These are phyloP conservation scores for Grosmannia huntii DNA, from an alignment of 2,329 filamentous ascomycete species.

Conservation along the genomic window DNA sequence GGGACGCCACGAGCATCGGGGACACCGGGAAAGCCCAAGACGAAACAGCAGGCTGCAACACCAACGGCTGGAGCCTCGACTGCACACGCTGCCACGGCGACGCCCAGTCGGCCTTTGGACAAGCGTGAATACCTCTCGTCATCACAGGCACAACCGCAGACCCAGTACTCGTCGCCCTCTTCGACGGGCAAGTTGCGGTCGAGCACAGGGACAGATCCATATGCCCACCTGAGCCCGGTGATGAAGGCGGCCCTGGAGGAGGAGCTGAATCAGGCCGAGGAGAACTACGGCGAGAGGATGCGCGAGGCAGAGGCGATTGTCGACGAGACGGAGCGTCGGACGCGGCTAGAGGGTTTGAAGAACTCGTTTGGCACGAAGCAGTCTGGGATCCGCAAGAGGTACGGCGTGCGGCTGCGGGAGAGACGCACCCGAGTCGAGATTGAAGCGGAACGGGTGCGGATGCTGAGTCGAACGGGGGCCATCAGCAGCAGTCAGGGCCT, in stretches of 20 bases:
- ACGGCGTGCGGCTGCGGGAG: conserved; percentile 39
- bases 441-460: conserved; percentile 27
- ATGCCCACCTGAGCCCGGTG: conserved; percentile 27
- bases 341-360: conserved; percentile 27
- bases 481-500: neutral
- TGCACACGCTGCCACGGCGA: neutral
- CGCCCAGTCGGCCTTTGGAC: neutral
- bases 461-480: conserved; percentile 17
- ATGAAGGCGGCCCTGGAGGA: conserved; percentile 19
- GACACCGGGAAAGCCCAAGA: neutral
- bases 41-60: neutral
- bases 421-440: conserved; percentile 34
- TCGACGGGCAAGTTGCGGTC: neutral
- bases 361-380: conserved; percentile 44
- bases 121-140: neutral
- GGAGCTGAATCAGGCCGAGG: conserved; percentile 25
- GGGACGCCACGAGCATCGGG: neutral
- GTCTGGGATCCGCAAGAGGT: conserved; percentile 43
- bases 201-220: conserved; percentile 23
- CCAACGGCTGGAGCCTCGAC: neutral
- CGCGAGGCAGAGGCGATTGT: conserved; percentile 25
- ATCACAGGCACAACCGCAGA: neutral
- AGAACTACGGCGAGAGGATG: conserved; percentile 27
- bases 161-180: neutral
- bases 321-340: conserved; percentile 20